phyloP scores from a whole-genome alignment of 352 stramenopile genomes.

The Pelagophyceae sp. region DNA sequence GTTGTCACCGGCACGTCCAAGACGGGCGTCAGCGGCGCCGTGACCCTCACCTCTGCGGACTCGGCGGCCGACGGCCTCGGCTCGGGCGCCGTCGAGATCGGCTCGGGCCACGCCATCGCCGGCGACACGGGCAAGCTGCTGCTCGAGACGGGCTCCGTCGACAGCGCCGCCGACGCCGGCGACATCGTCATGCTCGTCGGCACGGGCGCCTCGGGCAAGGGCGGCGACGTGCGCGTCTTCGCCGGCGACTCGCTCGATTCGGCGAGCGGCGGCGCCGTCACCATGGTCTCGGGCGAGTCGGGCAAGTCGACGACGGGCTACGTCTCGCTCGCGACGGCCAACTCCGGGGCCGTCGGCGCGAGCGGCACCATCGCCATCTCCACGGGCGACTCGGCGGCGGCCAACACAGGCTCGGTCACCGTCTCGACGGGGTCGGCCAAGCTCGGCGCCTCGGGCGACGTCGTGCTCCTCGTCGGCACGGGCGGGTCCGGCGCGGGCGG shows the following conservation, averaged over 20 bases:
- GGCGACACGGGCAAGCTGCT: slow-evolving; percentile 32
- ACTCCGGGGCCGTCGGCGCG: slow-evolving; percentile 20
- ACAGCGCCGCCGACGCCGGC: slow-evolving; percentile 30
- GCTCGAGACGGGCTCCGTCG: slow-evolving; percentile 34
- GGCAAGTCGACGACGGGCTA: slow-evolving; percentile 31
- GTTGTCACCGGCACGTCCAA: background rate
- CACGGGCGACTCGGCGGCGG: slow-evolving; percentile 37
- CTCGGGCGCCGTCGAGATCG: background rate
- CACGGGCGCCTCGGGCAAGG: slow-evolving; percentile 29
- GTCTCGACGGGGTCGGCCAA: slow-evolving; percentile 31
- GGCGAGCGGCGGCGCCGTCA: slow-evolving; percentile 34
- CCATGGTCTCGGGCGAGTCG: slow-evolving; percentile 34
- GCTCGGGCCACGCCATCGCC: slow-evolving; percentile 23
- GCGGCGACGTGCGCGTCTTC: slow-evolving; percentile 28
- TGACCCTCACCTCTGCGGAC: background rate
- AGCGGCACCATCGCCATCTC: slow-evolving; percentile 40
- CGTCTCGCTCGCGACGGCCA: slow-evolving; percentile 34
- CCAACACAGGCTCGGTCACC: slow-evolving; percentile 30
- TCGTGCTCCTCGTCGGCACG: slow-evolving; percentile 36
- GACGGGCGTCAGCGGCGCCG: too few species aligned
- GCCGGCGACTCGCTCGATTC: slow-evolving; percentile 34
- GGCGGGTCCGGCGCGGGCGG: slow-evolving; percentile 32
- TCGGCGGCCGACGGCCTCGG: background rate
- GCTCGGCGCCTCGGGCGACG: slow-evolving; percentile 35
- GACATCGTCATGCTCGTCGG: slow-evolving; percentile 38